These are phyloP conservation scores for Candida dajiaensis DNA, from an alignment of 805 yeast genomes.

Conservation along the genomic window DNA sequence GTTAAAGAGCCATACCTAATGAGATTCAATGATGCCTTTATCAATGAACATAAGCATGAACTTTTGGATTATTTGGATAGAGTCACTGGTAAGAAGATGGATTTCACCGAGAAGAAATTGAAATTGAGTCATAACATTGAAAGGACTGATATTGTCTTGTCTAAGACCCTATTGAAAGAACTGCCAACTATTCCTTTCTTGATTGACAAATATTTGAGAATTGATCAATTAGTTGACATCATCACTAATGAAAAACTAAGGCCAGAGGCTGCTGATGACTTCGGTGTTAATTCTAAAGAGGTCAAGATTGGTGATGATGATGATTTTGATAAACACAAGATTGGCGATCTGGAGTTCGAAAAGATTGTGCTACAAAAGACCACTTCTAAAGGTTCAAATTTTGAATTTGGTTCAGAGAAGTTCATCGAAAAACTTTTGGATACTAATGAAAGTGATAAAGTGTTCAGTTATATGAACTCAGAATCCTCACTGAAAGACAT, in stretches of 20 bases:
- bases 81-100: constrained; percentile 64
- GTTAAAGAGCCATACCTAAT: constrained; percentile 80
- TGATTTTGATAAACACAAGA: constrained; percentile 1
- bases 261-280: constrained; percentile 16
- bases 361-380: constrained; percentile 26
- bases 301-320: constrained; percentile 1
- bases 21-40: constrained; percentile 57
- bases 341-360: constrained; percentile 31
- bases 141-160: constrained; percentile 48
- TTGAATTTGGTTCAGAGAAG: constrained; percentile 56
- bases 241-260: constrained; percentile 24
- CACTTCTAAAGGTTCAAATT: constrained; percentile 24
- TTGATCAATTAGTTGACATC: constrained; percentile 51
- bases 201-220: constrained; percentile 58
- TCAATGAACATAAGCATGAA: constrained; percentile 50
- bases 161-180: constrained; percentile 47
- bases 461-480: constrained; percentile 18
- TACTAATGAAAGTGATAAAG: constrained; percentile 19
- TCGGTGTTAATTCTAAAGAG: neutral
- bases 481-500: constrained; percentile 19
- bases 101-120: constrained; percentile 51
- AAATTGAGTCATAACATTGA: constrained; percentile 52
- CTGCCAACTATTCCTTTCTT: constrained; percentile 64
- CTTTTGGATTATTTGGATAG: constrained; percentile 65
- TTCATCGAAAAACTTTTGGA: constrained; percentile 41